A percentile compares a stretch with the other conserved stretches of the same genome.
Evolutionary conservation across 352 stramenopile species (phyloP).

Genomic region (Phytophthora fragariaefolia): DNA sequence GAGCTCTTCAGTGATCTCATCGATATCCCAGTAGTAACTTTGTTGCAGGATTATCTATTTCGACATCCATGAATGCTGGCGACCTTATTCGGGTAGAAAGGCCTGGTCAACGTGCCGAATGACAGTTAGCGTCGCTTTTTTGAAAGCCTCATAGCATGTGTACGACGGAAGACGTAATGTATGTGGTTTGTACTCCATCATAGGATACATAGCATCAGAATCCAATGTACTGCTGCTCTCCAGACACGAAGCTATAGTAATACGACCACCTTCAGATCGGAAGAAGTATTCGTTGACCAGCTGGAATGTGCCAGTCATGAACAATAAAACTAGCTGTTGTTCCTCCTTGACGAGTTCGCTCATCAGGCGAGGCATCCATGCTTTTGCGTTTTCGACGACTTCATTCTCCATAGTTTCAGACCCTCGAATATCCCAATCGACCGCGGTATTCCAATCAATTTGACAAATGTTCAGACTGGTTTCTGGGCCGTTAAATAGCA

Average conservation of each 20-base stretch:
- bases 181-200: slow-evolving; percentile 42
- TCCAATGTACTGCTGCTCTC: slow-evolving; percentile 20
- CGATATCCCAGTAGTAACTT: slow-evolving; percentile 69
- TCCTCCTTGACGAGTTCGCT: slow-evolving; percentile 67
- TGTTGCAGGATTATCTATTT: slow-evolving; percentile 83
- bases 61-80: slow-evolving; percentile 33
- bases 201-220: slow-evolving; percentile 43
- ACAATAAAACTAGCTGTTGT: slow-evolving; percentile 61
- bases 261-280: slow-evolving; percentile 22
- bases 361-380: slow-evolving; percentile 58
- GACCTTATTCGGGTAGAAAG: slow-evolving; percentile 42
- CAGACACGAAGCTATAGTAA: slow-evolving; percentile 27
- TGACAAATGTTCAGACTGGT: slow-evolving; percentile 38
- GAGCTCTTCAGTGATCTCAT: slow-evolving; percentile 76
- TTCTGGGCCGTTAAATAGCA: slow-evolving; percentile 56
- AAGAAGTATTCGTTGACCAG: slow-evolving; percentile 57
- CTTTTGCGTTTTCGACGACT: slow-evolving; percentile 23
- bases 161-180: slow-evolving; percentile 63
- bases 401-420: slow-evolving; percentile 21
- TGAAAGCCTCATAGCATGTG: slow-evolving; percentile 60
- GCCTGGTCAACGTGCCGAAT: slow-evolving; percentile 50
- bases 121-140: slow-evolving; percentile 44
- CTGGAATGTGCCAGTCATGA: slow-evolving; percentile 56
- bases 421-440: slow-evolving; percentile 43
- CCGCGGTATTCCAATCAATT: slow-evolving; percentile 48